Percentiles rank a stretch among this genome's conserved stretches.
Conservation (phyloP, 257 asterid genomes). For the Solanum chiquidenum region DNA sequence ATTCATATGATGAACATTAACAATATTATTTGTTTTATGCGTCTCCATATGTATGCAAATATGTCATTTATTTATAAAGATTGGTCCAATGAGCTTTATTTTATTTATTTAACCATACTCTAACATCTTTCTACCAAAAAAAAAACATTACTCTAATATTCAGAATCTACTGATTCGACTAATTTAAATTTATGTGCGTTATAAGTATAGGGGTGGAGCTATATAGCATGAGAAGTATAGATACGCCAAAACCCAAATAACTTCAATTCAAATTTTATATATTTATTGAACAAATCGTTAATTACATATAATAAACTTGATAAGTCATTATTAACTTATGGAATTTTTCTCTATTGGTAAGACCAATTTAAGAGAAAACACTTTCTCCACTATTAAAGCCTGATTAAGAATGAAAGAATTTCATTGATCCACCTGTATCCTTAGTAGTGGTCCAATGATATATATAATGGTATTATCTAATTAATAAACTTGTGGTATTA, state of each 20-base stretch:
- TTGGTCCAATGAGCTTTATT: neutral
- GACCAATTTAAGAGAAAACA: neutral
- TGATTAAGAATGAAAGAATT: neutral
- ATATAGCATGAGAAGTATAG: neutral
- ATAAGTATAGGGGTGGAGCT: neutral
- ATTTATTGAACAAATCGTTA: neutral
- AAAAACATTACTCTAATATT: neutral
- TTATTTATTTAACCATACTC: neutral
- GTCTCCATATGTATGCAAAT: neutral
- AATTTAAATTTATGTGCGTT: neutral
- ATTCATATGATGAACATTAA: neutral
- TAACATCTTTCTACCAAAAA: no score
- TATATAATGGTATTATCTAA: neutral
- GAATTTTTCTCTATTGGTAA: neutral
- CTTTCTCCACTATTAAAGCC: neutral
- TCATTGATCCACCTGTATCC: neutral
- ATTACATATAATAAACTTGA: neutral
- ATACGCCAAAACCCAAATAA: neutral
- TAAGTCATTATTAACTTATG: neutral
- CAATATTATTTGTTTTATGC: neutral
- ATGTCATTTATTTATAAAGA: neutral
- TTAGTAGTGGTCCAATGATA: neutral
- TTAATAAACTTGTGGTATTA: neutral
- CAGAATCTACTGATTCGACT: neutral
- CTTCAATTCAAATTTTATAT: neutral